Evolutionary conservation across 768 basidiomycete genomes (phyloP).

Genomic region (Chalciporus piperatus): DNA sequence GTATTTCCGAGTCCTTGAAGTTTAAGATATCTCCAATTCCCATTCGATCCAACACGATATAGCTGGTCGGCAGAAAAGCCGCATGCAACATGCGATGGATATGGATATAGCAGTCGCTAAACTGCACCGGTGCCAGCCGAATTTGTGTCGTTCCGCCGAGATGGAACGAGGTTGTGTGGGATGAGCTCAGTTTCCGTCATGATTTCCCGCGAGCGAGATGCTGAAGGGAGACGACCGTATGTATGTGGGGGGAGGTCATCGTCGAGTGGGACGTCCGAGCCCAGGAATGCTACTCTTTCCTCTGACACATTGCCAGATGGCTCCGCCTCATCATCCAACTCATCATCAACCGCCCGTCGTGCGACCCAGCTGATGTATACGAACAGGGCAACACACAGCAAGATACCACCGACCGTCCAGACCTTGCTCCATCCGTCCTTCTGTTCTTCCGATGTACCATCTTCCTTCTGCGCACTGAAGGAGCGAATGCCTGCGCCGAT

Average conservation of each 20-base stretch:
- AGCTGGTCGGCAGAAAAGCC: neutral
- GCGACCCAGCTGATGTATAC: conserved; percentile 81
- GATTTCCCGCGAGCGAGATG: conserved; percentile 18
- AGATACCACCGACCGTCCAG: conserved; percentile 68
- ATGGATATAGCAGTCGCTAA: conserved; percentile 3
- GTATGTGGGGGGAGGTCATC: conserved; percentile 21
- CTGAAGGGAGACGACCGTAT: conserved; percentile 17
- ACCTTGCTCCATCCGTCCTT: conserved; percentile 47
- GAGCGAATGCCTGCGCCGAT: conserved; percentile 83
- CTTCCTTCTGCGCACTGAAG: conserved; percentile 57
- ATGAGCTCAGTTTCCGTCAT: conserved; percentile 51
- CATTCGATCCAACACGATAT: neutral
- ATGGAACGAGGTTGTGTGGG: conserved; percentile 12
- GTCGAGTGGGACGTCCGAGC: conserved; percentile 25
- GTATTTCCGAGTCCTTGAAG: neutral
- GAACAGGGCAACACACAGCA: conserved; percentile 70
- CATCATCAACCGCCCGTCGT: conserved; percentile 61
- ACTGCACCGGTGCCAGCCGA: conserved; percentile 1
- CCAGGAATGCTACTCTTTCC: conserved; percentile 54
- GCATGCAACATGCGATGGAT: neutral
- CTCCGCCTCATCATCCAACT: conserved; percentile 44
- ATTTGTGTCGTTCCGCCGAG: conserved; percentile 15
- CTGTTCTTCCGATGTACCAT: conserved; percentile 35
- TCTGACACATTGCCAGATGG: conserved; percentile 35
- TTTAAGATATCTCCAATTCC: neutral